Conservation (phyloP, 352 stramenopile genomes). For the Globisporangium rhizosaccharum region DNA sequence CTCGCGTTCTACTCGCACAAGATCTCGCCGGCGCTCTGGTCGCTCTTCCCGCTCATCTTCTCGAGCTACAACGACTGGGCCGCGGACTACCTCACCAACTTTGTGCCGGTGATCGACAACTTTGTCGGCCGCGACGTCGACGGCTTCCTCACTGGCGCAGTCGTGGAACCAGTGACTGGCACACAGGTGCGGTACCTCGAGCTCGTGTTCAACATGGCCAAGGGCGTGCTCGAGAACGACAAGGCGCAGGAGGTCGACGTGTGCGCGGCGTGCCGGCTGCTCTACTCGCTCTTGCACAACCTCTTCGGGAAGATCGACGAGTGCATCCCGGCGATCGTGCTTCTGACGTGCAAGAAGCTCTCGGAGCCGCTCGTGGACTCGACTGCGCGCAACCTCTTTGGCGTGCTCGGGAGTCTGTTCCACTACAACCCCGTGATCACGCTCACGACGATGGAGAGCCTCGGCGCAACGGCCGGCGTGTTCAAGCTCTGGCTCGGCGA, state of each 20-base stretch:
- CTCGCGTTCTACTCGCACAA: conserved; percentile 93
- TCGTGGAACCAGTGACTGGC: conserved; percentile 35
- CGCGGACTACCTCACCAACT: conserved; percentile 95
- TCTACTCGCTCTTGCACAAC: conserved; percentile 84
- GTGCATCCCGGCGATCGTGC: conserved; percentile 67
- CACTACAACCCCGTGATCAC: conserved; percentile 94
- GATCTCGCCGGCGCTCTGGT: conserved; percentile 92
- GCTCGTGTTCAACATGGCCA: conserved; percentile 77
- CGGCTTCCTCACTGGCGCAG: conserved; percentile 53
- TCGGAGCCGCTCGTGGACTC: conserved; percentile 54
- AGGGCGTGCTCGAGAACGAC: conserved; percentile 61
- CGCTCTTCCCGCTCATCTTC: conserved; percentile 96
- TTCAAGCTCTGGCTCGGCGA: conserved; percentile 92
- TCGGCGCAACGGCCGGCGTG: conserved; percentile 85
- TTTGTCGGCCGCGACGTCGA: conserved; percentile 89
- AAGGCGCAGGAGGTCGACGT: conserved; percentile 64
- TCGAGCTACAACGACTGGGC: conserved; percentile 93
- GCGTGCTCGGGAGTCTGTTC: conserved; percentile 88
- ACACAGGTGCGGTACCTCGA: conserved; percentile 62
- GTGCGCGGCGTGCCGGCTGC: conserved; percentile 61
- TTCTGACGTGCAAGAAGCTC: conserved; percentile 59
- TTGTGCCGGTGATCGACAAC: conserved; percentile 95
- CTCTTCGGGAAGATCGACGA: conserved; percentile 78
- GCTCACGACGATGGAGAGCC: conserved; percentile 82
- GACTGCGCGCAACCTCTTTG: conserved; percentile 79